Evolutionary conservation across 768 basidiomycete genomes (phyloP).

Genomic region (Boletus rufocinnamomeus): DNA sequence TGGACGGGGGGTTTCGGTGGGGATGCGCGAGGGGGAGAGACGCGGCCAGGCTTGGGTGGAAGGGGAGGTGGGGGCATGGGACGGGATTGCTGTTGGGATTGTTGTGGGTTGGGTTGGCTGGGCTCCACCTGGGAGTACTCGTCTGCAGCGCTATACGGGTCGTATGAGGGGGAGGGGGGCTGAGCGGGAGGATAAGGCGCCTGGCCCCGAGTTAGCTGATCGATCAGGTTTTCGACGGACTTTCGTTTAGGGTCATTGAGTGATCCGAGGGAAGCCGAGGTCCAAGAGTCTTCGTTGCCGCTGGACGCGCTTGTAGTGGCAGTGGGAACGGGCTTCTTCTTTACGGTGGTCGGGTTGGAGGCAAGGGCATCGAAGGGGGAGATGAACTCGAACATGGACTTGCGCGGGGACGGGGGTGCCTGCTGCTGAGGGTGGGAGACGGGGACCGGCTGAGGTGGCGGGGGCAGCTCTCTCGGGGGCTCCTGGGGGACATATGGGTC

Average conservation of each 20-base stretch:
- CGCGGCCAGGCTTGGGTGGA: slow-evolving; percentile 55
- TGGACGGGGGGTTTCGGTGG: slow-evolving; percentile 63
- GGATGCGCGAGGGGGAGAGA: slow-evolving; percentile 60
- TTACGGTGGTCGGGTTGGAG: slow-evolving; percentile 46
- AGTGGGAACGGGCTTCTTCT: slow-evolving; percentile 70
- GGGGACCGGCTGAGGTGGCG: slow-evolving; percentile 22
- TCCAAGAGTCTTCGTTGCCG: slow-evolving; percentile 64
- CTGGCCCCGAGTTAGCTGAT: slow-evolving; percentile 61
- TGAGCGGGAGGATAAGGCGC: slow-evolving; percentile 40
- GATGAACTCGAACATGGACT: slow-evolving; percentile 83
- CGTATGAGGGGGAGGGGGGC: slow-evolving; percentile 36
- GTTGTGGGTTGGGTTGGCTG: slow-evolving; percentile 26
- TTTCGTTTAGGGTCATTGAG: slow-evolving; percentile 65
- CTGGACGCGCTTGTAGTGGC: slow-evolving; percentile 42
- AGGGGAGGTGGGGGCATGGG: slow-evolving; percentile 56
- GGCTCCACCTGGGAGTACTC: slow-evolving; percentile 49
- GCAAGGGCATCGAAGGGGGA: slow-evolving; percentile 82
- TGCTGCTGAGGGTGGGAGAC: slow-evolving; percentile 40
- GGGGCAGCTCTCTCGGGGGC: slow-evolving; percentile 27
- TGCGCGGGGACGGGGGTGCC: slow-evolving; percentile 67
- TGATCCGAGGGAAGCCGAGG: slow-evolving; percentile 32
- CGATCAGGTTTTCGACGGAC: slow-evolving; percentile 80
- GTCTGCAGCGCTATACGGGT: slow-evolving; percentile 41
- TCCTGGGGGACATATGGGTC: slow-evolving; percentile 38
- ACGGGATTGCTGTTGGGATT: slow-evolving; percentile 35